These are phyloP conservation scores for Oidiodendron maius DNA, from an alignment of 495 filamentous ascomycete genomes.

Conservation along the genomic window DNA sequence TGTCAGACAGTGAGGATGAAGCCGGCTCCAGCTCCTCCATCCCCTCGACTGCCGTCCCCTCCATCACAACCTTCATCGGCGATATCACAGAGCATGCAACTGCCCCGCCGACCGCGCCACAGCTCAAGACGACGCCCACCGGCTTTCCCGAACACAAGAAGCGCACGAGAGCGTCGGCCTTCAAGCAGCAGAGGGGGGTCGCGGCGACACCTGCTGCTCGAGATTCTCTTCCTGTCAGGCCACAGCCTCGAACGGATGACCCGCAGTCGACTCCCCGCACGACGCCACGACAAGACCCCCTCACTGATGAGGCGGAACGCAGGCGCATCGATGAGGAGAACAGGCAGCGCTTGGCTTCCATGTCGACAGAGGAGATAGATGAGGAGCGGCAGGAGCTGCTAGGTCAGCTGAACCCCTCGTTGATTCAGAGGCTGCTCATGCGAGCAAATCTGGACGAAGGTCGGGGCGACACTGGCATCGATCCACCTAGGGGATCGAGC, in stretches of 20 bases:
- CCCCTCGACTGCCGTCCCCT: constrained; percentile 10
- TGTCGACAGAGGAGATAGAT: constrained; percentile 79
- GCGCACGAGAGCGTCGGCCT: constrained; percentile 62
- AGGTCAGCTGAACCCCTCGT: constrained; percentile 55
- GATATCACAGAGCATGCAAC: constrained; percentile 75
- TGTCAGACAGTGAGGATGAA: constrained; percentile 24
- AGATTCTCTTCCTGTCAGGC: constrained; percentile 5
- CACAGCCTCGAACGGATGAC: constrained; percentile 3
- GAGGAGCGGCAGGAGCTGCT: constrained; percentile 70
- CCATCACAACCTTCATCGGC: constrained; percentile 46
- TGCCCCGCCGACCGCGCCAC: constrained; percentile 57
- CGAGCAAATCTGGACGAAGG: constrained; percentile 72
- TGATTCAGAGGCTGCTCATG: constrained; percentile 71
- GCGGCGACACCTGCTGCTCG: constrained; percentile 4
- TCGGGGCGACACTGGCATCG: constrained; percentile 16
- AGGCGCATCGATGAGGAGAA: constrained; percentile 78
- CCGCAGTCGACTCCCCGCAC: not conserved
- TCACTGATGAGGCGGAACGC: constrained; percentile 48
- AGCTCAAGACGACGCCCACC: constrained; percentile 47
- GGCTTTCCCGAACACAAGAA: constrained; percentile 88
- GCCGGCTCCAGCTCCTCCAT: constrained; percentile 2
- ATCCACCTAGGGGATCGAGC: constrained; percentile 6
- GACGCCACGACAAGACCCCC: constrained; percentile 7
- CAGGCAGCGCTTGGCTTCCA: constrained; percentile 59
- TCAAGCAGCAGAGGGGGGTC: constrained; percentile 54